Base-by-base conservation (phyloP, 495 filamentous ascomycete genomes). In the Xylaria bambusicola region DNA sequence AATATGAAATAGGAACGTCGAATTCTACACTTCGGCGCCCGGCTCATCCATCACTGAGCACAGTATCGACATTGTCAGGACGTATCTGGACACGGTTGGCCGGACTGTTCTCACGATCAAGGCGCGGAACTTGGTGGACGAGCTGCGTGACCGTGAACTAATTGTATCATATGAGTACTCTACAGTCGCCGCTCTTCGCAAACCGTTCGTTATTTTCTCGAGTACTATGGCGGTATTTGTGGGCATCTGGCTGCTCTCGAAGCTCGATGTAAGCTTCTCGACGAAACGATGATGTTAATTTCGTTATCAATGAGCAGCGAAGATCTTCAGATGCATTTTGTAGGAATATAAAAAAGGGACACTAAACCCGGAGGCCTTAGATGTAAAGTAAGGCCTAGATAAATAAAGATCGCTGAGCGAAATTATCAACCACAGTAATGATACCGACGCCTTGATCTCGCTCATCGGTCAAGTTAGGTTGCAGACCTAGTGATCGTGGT, bases 1-100 rank as follows among this genome's bases (percentile, higher is more conserved):
- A 63, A 80, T 41, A 51, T 20, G 36, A 23, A 59, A 12, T 57
- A 90, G 86, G 38, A 89, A 92, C 67, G 84, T 93, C 47, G 75
- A 83, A 65, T 91, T 82, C 68, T 73, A 78, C 51, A 88, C 88
- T 20, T 72, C 82, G 20, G 73, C 91, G 36, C 88, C 88, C 1
- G 64, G 68, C 21, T 76, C 82, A 21, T 80, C 83, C 6, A 82
- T 88, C 41, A 82, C 79, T 53, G 76, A 84, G 8, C 84, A 89
- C 74, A 63, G 61, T 7, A 62, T 80, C 3, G 66, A 67, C 36
- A 52, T 74, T 12, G 67, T 78, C 64, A 86, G 86, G 70, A 97
- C 93, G 2, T 98, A 91, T 74, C 88, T 98, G 81, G 94, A 98
- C 74, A 98, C 95, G 0, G 71, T 91, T 29, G 94, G 94, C 61